These are phyloP conservation scores for Fraxinus pennsylvanica DNA, from an alignment of 257 asterid genomes.

Conservation along the genomic window DNA sequence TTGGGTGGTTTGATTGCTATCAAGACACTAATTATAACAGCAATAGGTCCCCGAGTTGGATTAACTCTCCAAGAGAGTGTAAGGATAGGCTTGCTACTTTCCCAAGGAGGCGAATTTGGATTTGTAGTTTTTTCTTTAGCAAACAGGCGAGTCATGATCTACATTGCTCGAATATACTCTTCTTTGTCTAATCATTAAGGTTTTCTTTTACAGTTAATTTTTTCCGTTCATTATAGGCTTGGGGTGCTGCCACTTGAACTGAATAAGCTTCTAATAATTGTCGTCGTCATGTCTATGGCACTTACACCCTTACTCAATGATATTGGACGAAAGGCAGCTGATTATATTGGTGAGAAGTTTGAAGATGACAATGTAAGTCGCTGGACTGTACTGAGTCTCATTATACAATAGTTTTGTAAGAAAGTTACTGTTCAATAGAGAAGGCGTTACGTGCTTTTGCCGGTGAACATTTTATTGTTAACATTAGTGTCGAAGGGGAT, in stretches of 20 bases:
- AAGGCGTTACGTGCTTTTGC: neutral
- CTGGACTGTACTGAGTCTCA: neutral
- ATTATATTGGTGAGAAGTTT: conserved; percentile 60
- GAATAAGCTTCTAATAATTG: conserved; percentile 96
- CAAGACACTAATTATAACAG: conserved; percentile 88
- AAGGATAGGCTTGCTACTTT: conserved; percentile 93
- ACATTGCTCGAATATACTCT: conserved; percentile 16
- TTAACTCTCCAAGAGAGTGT: conserved; percentile 84
- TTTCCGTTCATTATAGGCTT: conserved; percentile 60
- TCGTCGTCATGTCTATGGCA: conserved; percentile 97
- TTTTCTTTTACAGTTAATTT: conserved; percentile 22
- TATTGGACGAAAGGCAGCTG: conserved; percentile 76
- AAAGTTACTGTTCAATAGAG: neutral
- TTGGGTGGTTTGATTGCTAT: conserved; percentile 90
- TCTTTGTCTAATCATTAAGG: conserved; percentile 11
- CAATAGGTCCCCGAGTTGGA: conserved; percentile 94
- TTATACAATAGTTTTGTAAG: neutral
- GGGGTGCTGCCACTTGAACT: conserved; percentile 98
- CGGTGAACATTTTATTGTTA: neutral
- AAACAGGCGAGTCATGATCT: conserved; percentile 58
- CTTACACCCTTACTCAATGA: conserved; percentile 95
- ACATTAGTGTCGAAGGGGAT: neutral
- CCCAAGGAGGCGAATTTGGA: conserved; percentile 99
- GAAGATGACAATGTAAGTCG: conserved; percentile 65
- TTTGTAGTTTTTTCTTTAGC: conserved; percentile 96